Base-by-base conservation (phyloP, 176 grass and related monocot genomes). In the Oropetium thomaeum region DNA sequence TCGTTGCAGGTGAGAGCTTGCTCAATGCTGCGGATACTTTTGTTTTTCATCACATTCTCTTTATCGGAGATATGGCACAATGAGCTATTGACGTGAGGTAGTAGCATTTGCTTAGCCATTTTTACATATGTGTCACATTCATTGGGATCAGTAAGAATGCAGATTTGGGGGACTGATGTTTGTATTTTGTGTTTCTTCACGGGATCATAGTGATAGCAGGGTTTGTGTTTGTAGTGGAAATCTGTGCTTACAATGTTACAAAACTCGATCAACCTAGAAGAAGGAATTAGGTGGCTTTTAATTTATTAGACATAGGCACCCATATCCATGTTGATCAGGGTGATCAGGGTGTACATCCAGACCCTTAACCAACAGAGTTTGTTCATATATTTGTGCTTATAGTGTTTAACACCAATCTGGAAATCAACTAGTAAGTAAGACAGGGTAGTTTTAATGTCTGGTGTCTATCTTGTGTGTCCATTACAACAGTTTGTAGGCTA, bases 1-100 rank as follows among this genome's bases (percentile, higher is more conserved):
- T 98, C 39, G 96, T 98, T 15, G 91, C 91, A 74, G 96, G 96
- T 98, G 58, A 80, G 82, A 44, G 26, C 38, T 72, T 83, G 8
- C 16, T 57, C 67, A 25, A 62, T 7, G 59, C 2, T 72, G 41
- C 40, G 20, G 76, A 65, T 58, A 39, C 35, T 26, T 10, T 60
- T 85, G 20, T 25, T n/a, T n/a, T n/a, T n/a, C n/a, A n/a, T n/a
- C n/a, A n/a, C n/a, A n/a, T n/a, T n/a, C n/a, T n/a, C n/a, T n/a
- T n/a, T n/a, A n/a, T n/a, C n/a, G n/a, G 20, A 34, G 39, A 69
- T 59, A 45, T 38, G 41, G 27, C 33, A 55, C 19, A 58, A 32
- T 70, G 34, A 26, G 30, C 5, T 51, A 35, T 34, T 39, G 62
- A 65, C 8, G 16, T 65, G 17, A 51, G 17, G 30, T 9, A 27